phyloP scores from a whole-genome alignment of 2,329 filamentous ascomycete species.

The Coniochaeta sp. region DNA sequence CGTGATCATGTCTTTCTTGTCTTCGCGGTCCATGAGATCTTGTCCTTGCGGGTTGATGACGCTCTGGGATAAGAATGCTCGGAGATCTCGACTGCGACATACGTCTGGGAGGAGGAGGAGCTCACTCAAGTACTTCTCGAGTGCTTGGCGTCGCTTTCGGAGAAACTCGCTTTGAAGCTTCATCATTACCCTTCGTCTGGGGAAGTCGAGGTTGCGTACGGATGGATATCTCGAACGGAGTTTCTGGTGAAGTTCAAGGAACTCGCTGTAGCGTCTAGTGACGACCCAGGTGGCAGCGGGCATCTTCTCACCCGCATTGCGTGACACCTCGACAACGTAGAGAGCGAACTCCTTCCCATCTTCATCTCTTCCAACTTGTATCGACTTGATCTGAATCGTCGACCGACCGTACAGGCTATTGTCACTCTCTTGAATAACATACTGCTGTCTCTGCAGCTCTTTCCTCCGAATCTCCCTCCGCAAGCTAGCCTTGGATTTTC shows the following conservation, averaged over 20 bases:
- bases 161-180: slow-evolving; percentile 95
- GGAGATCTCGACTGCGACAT: slow-evolving; percentile 84
- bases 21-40: slow-evolving; percentile 48
- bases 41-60: slow-evolving; percentile 58
- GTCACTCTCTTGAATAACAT: slow-evolving; percentile 94
- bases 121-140: slow-evolving; percentile 79
- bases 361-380: slow-evolving; percentile 85
- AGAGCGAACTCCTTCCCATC: slow-evolving; percentile 91
- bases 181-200: slow-evolving; percentile 85
- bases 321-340: slow-evolving; percentile 86
- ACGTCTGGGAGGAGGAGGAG: slow-evolving; percentile 84
- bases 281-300: slow-evolving; percentile 92
- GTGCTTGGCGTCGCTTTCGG: slow-evolving; percentile 73
- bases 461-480: slow-evolving; percentile 89
- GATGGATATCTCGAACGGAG: slow-evolving; percentile 79
- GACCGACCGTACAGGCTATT: slow-evolving; percentile 93
- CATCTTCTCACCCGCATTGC: slow-evolving; percentile 91
- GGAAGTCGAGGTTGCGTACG: slow-evolving; percentile 85
- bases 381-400: slow-evolving; percentile 81
- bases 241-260: slow-evolving; percentile 89
- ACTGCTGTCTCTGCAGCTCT: slow-evolving; percentile 92
- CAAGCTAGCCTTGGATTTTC: slow-evolving; percentile 89
- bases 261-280: slow-evolving; percentile 91
- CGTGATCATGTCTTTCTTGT: slow-evolving; percentile 82
- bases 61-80: slow-evolving; percentile 86